A percentile compares a stretch with the other conserved stretches of the same genome.
Evolutionary conservation across 805 yeast genomes (phyloP).

Genomic region (Wickerhamomyces sydowiorum): DNA sequence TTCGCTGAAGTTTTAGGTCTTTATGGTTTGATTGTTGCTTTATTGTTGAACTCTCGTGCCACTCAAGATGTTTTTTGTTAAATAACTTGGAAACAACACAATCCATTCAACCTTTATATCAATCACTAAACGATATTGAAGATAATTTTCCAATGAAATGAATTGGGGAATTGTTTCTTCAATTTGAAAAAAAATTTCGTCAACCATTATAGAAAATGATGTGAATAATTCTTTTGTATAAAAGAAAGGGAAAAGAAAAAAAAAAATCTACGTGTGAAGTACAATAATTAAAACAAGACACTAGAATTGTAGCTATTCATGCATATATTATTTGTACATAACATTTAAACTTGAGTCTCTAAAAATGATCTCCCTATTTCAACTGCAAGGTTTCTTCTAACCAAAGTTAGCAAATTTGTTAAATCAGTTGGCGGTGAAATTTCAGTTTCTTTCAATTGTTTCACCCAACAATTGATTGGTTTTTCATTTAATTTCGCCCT

Average conservation of each 20-base stretch:
- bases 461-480: constrained; percentile 15
- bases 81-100: constrained; percentile 9
- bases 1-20: constrained; percentile 98
- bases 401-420: constrained; percentile 6
- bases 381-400: constrained; percentile 20
- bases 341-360: constrained; percentile 5
- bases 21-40: constrained; percentile 97
- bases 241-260: no score
- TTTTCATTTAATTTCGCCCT: background rate
- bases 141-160: no score
- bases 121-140: no score
- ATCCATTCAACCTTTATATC: no score
- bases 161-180: no score
- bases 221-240: no score
- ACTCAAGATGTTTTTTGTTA: constrained; percentile 85
- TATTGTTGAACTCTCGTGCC: constrained; percentile 96
- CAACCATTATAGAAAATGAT: no score
- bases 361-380: constrained; percentile 21
- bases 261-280: no score
- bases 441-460: constrained; percentile 11
- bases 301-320: no score
- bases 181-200: no score
- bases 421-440: constrained; percentile 15
- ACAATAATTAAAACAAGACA: no score
- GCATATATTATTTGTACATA: no score